Conservation (phyloP, 2,329 filamentous ascomycete genomes). For the Cercospora beticola region DNA sequence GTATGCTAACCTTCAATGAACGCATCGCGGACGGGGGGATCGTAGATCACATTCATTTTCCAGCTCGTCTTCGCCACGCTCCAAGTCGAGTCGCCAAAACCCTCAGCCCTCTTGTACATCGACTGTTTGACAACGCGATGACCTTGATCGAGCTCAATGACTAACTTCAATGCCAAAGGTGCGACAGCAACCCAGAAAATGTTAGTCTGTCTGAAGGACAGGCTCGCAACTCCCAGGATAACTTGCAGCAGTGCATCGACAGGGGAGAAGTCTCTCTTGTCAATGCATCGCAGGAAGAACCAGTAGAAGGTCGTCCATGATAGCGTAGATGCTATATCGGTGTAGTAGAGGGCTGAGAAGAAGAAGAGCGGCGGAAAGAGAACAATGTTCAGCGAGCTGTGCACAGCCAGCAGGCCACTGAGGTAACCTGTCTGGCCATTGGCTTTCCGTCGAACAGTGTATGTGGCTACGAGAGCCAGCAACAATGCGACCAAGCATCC, state of each 20-base stretch:
- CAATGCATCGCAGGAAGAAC: slow-evolving; percentile 43
- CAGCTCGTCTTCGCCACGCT: slow-evolving; percentile 39
- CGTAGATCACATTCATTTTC: slow-evolving; percentile 49
- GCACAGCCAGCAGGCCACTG: slow-evolving; percentile 19
- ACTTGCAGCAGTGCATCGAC: slow-evolving; percentile 38
- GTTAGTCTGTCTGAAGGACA: slow-evolving; percentile 89
- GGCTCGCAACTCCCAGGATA: slow-evolving; percentile 61
- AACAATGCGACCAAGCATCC: slow-evolving; percentile 41
- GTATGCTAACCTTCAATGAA: slow-evolving; percentile 48
- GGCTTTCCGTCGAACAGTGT: slow-evolving; percentile 27
- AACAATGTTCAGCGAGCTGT: slow-evolving; percentile 74
- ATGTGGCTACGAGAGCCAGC: slow-evolving; percentile 30
- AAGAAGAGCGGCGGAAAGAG: slow-evolving; percentile 92
- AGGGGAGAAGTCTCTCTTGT: slow-evolving; percentile 23
- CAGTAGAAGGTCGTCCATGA: slow-evolving; percentile 70
- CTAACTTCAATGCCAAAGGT: slow-evolving; percentile 55
- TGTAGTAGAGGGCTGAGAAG: slow-evolving; percentile 94
- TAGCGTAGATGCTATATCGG: slow-evolving; percentile 79
- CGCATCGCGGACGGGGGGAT: slow-evolving; percentile 51
- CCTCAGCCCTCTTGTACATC: slow-evolving; percentile 33
- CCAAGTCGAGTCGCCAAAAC: slow-evolving; percentile 34
- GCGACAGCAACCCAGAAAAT: slow-evolving; percentile 91
- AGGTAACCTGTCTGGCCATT: slow-evolving; percentile 17
- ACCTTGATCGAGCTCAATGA: slow-evolving; percentile 55
- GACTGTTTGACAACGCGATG: slow-evolving; percentile 45